These are phyloP conservation scores for Solanum gandarillasii DNA, from an alignment of 257 asterid species.

Conservation along the genomic window DNA sequence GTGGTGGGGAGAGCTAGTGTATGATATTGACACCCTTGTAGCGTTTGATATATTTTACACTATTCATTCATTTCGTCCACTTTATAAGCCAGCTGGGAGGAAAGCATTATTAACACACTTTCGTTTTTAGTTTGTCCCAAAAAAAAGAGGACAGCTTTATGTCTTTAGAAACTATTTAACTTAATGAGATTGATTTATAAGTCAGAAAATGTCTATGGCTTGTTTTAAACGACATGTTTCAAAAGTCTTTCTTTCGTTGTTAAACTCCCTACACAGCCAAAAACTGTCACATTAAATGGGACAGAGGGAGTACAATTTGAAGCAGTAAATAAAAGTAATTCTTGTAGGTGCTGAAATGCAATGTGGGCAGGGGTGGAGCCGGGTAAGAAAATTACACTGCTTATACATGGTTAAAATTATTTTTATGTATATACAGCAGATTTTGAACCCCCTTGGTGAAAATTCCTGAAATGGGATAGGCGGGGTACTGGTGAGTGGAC, in stretches of 20 bases:
- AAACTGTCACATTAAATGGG: not conserved
- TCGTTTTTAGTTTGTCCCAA: not conserved
- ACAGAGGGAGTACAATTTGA: not conserved
- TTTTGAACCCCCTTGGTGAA: not conserved
- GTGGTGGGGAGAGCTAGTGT: not conserved
- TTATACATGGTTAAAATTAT: not conserved
- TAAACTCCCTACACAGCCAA: not conserved
- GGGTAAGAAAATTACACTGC: no score
- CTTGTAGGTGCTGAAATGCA: not conserved
- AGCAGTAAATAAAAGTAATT: not conserved
- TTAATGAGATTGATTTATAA: not conserved
- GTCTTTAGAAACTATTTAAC: not conserved
- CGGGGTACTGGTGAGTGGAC: not conserved
- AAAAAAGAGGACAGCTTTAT: not conserved
- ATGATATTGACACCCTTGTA: not conserved
- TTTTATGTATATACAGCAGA: not conserved
- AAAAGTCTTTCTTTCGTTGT: not conserved
- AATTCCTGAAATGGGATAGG: not conserved
- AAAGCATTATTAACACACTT: not conserved
- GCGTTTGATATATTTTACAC: not conserved
- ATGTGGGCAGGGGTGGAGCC: not conserved
- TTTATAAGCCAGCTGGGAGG: not conserved
- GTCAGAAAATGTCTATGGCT: not conserved
- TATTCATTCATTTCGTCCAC: not conserved
- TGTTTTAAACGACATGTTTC: not conserved